phyloP scores from a whole-genome alignment of 2,329 filamentous ascomycete genomes.

The Calonectria crousiana region DNA sequence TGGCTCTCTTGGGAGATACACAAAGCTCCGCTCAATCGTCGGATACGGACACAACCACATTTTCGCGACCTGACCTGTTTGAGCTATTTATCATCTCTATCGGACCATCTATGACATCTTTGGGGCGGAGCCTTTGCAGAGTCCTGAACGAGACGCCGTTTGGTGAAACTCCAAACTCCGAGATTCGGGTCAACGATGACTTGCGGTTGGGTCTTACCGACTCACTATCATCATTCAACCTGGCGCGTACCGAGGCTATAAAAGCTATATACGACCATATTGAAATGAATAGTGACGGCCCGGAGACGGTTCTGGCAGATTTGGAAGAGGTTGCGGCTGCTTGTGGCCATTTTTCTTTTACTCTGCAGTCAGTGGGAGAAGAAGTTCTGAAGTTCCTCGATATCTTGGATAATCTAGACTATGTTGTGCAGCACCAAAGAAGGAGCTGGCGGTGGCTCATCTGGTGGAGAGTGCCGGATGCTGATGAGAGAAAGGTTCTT shows the following conservation, averaged over 20 bases:
- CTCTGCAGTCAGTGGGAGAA: constrained; percentile 88
- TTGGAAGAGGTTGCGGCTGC: constrained; percentile 96
- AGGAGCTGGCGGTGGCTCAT: constrained; percentile 85
- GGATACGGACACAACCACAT: neutral
- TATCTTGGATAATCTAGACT: constrained; percentile 86
- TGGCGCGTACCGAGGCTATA: constrained; percentile 87
- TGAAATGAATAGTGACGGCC: constrained; percentile 67
- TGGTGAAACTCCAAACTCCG: constrained; percentile 54
- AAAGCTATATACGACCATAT: constrained; percentile 84
- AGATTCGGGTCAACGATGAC: constrained; percentile 76
- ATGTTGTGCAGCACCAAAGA: constrained; percentile 70
- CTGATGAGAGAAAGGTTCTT: constrained; percentile 22
- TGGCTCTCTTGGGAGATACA: constrained; percentile 51
- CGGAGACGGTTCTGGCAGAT: constrained; percentile 77
- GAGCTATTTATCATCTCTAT: constrained; percentile 35
- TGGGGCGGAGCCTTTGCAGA: constrained; percentile 29
- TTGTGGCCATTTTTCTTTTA: constrained; percentile 96
- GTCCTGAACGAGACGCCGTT: constrained; percentile 43
- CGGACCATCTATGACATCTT: constrained; percentile 27
- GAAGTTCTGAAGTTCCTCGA: constrained; percentile 87
- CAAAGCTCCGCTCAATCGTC: neutral
- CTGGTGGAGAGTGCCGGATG: constrained; percentile 70
- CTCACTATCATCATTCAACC: constrained; percentile 90
- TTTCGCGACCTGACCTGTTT: constrained; percentile 27
- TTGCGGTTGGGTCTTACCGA: constrained; percentile 84